phyloP scores from a whole-genome alignment of 2,329 filamentous ascomycete species.

The Aspergillus piperis region DNA sequence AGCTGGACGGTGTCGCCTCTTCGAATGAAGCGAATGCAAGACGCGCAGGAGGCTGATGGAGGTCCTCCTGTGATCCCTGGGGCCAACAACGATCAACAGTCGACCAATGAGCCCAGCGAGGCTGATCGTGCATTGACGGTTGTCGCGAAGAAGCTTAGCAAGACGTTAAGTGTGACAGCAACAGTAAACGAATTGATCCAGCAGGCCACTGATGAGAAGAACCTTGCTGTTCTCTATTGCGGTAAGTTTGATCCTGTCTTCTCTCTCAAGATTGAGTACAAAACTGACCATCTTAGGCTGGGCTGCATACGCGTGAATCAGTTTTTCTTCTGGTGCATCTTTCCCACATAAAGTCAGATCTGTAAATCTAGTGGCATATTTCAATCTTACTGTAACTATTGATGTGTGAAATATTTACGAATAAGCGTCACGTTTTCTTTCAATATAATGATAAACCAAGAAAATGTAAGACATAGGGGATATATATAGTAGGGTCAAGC shows the following conservation, averaged over 20 bases:
- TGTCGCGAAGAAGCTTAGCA: conserved; percentile 92
- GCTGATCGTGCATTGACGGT: conserved; percentile 89
- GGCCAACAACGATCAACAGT: conserved; percentile 32
- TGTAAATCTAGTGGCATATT: too few species aligned
- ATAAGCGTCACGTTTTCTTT: too few species aligned
- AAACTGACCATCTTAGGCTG: conserved; percentile 40
- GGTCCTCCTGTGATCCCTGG: conserved; percentile 39
- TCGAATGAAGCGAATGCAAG: conserved; percentile 67
- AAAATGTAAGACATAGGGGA: too few species aligned
- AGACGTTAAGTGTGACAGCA: conserved; percentile 88
- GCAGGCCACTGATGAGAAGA: conserved; percentile 88
- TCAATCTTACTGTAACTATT: too few species aligned
- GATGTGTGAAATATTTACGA: too few species aligned
- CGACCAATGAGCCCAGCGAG: conserved; percentile 67
- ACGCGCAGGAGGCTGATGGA: conserved; percentile 49
- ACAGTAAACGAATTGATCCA: conserved; percentile 98
- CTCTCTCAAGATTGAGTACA: not conserved
- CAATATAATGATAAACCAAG: too few species aligned
- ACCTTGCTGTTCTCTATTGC: conserved; percentile 86
- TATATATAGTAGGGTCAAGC: too few species aligned
- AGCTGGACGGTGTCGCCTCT: conserved; percentile 85
- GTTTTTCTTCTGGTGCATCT: not conserved
- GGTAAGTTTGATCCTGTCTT: conserved; percentile 50
- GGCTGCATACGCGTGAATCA: conserved; percentile 51
- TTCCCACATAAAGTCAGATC: not conserved